Conservation (phyloP, 441 rosid species). For the Caryocar brasiliense region DNA sequence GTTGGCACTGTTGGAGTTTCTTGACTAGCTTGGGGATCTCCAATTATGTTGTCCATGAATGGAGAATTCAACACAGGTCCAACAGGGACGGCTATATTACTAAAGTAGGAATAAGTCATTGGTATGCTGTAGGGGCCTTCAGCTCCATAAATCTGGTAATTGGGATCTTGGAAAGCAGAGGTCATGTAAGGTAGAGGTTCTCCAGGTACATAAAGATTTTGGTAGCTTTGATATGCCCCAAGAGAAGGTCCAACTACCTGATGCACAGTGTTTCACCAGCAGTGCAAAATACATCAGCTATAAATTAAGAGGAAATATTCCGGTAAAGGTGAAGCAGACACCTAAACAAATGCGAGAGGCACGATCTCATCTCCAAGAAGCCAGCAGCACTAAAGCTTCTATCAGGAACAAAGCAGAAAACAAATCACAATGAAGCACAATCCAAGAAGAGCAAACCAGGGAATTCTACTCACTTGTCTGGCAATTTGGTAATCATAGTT, state of each 20-base stretch:
- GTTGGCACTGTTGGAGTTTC: neutral
- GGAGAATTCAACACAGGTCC: neutral
- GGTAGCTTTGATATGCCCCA: slow-evolving; percentile 7
- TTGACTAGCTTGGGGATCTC: neutral
- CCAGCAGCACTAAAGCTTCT: neutral
- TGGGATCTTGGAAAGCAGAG: neutral
- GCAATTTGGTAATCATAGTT: slow-evolving; percentile 5
- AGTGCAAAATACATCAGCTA: neutral
- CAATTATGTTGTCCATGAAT: neutral
- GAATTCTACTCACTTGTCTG: slow-evolving; percentile 9
- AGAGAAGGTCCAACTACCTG: neutral
- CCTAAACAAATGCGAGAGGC: neutral
- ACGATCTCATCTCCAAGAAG: neutral
- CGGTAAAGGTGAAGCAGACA: too few species aligned
- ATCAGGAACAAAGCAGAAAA: neutral
- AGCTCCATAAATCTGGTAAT: slow-evolving; percentile 5
- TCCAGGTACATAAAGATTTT: slow-evolving; percentile 1
- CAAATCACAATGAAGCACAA: neutral
- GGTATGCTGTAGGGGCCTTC: neutral
- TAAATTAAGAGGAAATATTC: neutral
- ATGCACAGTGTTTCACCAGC: slow-evolving; percentile 6
- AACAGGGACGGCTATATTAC: neutral
- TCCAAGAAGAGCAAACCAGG: neutral
- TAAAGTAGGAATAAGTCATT: neutral
- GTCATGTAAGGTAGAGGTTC: neutral